A percentile compares a stretch with the other conserved stretches of the same genome.
Conservation (phyloP, 164 flowering plant species). For the Macadamia tetraphylla region DNA sequence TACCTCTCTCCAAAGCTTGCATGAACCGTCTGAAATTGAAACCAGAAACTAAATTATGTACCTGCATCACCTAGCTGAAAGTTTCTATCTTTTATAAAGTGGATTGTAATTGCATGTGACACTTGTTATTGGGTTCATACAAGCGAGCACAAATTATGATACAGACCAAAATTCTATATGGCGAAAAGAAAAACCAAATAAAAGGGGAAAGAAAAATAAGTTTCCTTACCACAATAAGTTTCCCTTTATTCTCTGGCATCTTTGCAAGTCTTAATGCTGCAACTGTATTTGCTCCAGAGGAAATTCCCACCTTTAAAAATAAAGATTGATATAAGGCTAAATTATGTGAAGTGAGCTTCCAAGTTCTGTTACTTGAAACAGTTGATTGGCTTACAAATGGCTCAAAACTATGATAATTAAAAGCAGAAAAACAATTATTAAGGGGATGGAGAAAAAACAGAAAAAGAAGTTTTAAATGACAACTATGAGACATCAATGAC, state of each 20-base stretch:
- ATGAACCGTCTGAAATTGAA: not conserved
- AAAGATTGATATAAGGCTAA: not conserved
- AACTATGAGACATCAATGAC: too few relatives aligned
- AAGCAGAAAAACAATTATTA: not conserved
- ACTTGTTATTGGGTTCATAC: too few relatives aligned
- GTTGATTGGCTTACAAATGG: not conserved
- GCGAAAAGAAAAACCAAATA: too few relatives aligned
- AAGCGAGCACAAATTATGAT: too few relatives aligned
- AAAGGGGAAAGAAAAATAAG: too few relatives aligned
- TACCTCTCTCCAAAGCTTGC: not conserved
- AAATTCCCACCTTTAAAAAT: conserved; percentile 70
- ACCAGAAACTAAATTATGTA: not conserved
- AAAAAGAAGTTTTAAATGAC: too few relatives aligned
- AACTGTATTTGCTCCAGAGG: conserved; percentile 93
- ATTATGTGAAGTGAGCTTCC: too few relatives aligned
- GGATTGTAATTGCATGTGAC: too few relatives aligned
- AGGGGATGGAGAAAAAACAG: too few relatives aligned
- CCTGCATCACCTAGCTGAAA: too few relatives aligned
- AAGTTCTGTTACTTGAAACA: not conserved
- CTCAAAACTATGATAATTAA: not conserved
- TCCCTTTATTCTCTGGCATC: conserved; percentile 95
- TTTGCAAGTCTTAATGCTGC: conserved; percentile 82
- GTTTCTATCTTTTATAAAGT: too few relatives aligned
- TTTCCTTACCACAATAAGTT: conserved; percentile 80
- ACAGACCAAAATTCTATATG: too few relatives aligned